Evolutionary conservation across 2,329 filamentous ascomycete genomes (phyloP).

Genomic region (Fusarium praegraminearum): DNA sequence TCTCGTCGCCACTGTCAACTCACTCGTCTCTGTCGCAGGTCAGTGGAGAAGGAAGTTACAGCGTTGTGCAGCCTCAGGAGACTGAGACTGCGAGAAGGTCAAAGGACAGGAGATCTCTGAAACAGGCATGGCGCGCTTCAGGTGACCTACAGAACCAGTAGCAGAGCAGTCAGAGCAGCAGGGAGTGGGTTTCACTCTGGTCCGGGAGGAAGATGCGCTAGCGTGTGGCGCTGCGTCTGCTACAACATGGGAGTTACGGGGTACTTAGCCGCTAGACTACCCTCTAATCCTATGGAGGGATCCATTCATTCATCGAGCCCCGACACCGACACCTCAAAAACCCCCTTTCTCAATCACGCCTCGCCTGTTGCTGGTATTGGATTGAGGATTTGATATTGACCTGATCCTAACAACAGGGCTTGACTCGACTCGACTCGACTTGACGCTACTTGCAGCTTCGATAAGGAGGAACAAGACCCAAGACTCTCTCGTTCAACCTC

Average conservation of each 20-base stretch:
- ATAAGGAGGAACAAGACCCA: background rate
- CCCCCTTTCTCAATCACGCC: slow-evolving; percentile 46
- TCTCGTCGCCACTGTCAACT: slow-evolving; percentile 1
- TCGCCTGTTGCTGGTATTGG: slow-evolving; percentile 36
- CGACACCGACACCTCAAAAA: slow-evolving; percentile 47
- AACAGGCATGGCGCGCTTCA: slow-evolving; percentile 46
- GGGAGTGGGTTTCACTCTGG: slow-evolving; percentile 18
- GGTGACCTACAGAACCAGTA: slow-evolving; percentile 38
- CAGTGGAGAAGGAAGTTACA: slow-evolving; percentile 26
- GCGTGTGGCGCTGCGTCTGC: slow-evolving; percentile 38
- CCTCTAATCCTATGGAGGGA: background rate
- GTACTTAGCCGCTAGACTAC: slow-evolving; percentile 43
- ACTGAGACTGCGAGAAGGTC: background rate
- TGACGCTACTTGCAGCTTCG: slow-evolving; percentile 7
- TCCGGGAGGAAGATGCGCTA: slow-evolving; percentile 29
- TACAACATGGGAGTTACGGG: slow-evolving; percentile 35
- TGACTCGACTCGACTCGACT: background rate
- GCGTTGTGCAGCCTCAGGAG: slow-evolving; percentile 34
- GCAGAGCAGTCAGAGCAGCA: slow-evolving; percentile 25
- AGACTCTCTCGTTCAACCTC: slow-evolving; percentile 6
- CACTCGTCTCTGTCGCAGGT: slow-evolving; percentile 18
- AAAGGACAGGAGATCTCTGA: slow-evolving; percentile 4
- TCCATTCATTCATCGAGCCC: slow-evolving; percentile 22
- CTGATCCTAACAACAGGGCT: slow-evolving; percentile 34
- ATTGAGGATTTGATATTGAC: slow-evolving; percentile 34